phyloP scores from a whole-genome alignment of 176 grass and related monocot genomes.

The Themeda triandra region DNA sequence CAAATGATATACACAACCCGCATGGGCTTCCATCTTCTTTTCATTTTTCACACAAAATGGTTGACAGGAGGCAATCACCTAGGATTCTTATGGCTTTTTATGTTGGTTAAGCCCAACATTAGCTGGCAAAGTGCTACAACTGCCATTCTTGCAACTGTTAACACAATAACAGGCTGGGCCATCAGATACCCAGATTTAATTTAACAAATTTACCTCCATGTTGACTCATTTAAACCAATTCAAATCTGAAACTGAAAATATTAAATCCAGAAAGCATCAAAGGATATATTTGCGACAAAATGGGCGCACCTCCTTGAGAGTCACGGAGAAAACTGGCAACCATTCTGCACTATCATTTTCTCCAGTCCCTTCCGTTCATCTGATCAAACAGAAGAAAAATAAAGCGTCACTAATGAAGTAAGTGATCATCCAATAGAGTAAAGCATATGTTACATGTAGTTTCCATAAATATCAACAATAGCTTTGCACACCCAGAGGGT shows the following conservation, averaged over 20 bases:
- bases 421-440: conserved; percentile 7
- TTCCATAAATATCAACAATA: conserved; percentile 4
- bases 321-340: conserved; percentile 81
- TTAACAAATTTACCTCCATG: background rate
- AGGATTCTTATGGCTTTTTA: too few species aligned
- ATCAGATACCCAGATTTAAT: too few species aligned
- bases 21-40: too few species aligned
- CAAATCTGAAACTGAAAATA: conserved; percentile 6
- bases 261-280: conserved; percentile 16
- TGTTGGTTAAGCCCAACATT: too few species aligned
- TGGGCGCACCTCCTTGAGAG: conserved; percentile 87
- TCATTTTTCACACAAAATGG: too few species aligned
- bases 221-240: background rate
- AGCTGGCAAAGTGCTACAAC: too few species aligned
- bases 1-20: too few species aligned
- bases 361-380: conserved; percentile 66
- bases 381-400: conserved; percentile 38
- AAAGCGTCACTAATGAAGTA: background rate
- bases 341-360: conserved; percentile 82
- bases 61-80: too few species aligned
- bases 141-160: too few species aligned
- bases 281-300: conserved; percentile 99
- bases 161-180: too few species aligned
- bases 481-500: background rate
- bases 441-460: background rate